Base-by-base conservation (phyloP, 768 basidiomycete genomes). In the Galerina sulciceps region DNA sequence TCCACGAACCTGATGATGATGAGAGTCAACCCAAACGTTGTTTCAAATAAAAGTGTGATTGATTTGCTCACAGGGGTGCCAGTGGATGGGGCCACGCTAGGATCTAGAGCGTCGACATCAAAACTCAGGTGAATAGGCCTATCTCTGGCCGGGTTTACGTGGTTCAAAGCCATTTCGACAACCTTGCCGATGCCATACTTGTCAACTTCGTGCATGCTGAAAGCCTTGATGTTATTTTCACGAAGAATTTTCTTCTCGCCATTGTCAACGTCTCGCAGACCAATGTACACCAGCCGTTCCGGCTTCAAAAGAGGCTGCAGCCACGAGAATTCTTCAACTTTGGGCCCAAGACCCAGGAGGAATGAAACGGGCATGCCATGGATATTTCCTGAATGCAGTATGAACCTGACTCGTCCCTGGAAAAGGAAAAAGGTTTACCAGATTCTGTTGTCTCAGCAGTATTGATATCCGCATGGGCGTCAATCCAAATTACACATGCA, bases 361-460 rank as follows among this genome's bases (percentile, higher is more conserved):
- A 99, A 99, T 5, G 97, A 93, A 43, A 99, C 85, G 18, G 97
- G 97, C 90, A 97, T 98, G 60, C 97, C 97, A 75, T 99, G 97
- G 45, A 99, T 89, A 75, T 99, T 98, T 31, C 96, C 96, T 84
- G 69, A 36, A 8, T 6, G 18, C 18, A 38, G 15, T 35, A 50
- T 55, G 26, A 59, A 61, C 23, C 10, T 38, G 43, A 45, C 15
- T 43, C 17, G 17, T 18, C 43, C 15, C 17, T 23, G 46, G 50
- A n/a, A 14, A 45, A 55, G 67, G 69, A 53, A 41, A 59, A 38
- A 44, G 36, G 67, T 76, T 55, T 69, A 85, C 90, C 90, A 65
- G 90, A 87, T 42, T 77, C 88, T 17, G 95, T 95, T 14, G 91
- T 86, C 55, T 89, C 85, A 10, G 83, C 76, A 6, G 96, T 97